Evolutionary conservation across 2,329 filamentous ascomycete genomes (phyloP), one percentile per base, ranked within the genome.

Genomic region (Fusarium clavum): DNA sequence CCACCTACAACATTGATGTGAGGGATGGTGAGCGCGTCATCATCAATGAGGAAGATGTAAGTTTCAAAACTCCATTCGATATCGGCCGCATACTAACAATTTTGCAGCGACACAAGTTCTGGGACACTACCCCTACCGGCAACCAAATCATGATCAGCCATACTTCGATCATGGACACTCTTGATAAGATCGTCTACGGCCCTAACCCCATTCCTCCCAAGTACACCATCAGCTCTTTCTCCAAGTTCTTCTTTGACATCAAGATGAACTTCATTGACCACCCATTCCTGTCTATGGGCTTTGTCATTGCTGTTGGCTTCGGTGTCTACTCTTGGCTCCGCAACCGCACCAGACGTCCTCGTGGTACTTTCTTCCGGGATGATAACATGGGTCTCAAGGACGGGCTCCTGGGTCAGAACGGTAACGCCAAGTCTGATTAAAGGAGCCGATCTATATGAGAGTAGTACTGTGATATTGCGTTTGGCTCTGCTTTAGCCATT

Each of bases 11-110:
- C 57, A 92, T 98, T 72, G 92, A 97, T 74, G 90, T 96, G 66
- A 90, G 88, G 77, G 90, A 96, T 68, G 94, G 95, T 49, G 96
- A 98, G 80, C 90, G 93, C 68, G 93, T 99, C 58, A 92, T 99
- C 63, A 96, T 99, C 82, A 98, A 98, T 73, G 96, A 99, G 75
- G 93, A 98, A 84, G 94, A 97, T 80, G 94, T 97, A 85, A 91
- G 93, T 86, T 57, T 25, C 13, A 24, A 4, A 13, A 4, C n/a
- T 9, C 11, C 6, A 13, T 20, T n/a, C 11, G 9, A 12, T 3
- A 14, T 29, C 18, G 16, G 32, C 8, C 18, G 3, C 11, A 47
- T 57, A 76, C 80, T 85, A 73, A 86, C 77, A 53, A 52, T 10
- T 22, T 24, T 29, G 63, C 76, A 97, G 93, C 94, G 93, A 82